Percentiles rank a stretch among this genome's conserved stretches.
These are phyloP conservation scores for Phtheirospermum japonicum DNA, from an alignment of 257 asterid genomes.

Conservation along the genomic window DNA sequence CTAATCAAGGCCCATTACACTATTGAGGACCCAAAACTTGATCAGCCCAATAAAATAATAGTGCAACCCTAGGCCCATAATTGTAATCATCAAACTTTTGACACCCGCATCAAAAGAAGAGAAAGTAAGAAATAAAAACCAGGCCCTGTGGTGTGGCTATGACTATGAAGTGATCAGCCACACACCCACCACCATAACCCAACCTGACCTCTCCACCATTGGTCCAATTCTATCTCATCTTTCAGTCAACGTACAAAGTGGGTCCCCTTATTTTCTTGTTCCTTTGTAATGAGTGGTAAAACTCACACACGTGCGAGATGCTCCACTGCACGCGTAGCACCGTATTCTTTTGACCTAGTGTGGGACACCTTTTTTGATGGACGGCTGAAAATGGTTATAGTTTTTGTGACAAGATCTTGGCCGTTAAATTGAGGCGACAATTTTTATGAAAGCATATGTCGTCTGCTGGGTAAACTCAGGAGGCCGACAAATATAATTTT, in stretches of 20 bases:
- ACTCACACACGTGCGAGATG: slow-evolving; percentile 37
- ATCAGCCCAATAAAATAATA: slow-evolving; percentile 20
- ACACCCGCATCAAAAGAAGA: slow-evolving; percentile 33
- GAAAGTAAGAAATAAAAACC: slow-evolving; percentile 23
- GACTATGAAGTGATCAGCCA: too few species aligned
- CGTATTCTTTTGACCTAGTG: slow-evolving; percentile 23
- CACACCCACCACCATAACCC: too few species aligned
- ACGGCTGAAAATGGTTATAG: background rate
- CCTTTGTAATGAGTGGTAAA: slow-evolving; percentile 7
- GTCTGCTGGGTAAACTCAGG: too few species aligned
- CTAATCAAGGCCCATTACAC: background rate
- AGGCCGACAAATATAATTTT: too few species aligned
- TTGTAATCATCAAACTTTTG: background rate
- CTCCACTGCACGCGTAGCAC: slow-evolving; percentile 23
- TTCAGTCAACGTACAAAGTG: slow-evolving; percentile 25
- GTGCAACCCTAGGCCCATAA: slow-evolving; percentile 21
- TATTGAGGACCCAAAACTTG: background rate
- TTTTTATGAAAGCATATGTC: too few species aligned
- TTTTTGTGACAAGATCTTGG: background rate
- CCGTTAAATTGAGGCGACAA: slow-evolving; percentile 17
- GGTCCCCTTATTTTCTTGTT: background rate
- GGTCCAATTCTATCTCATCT: too few species aligned
- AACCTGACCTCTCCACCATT: too few species aligned
- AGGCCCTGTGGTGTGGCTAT: background rate
- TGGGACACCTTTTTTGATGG: background rate